Percentiles rank a stretch among this genome's conserved stretches.
phyloP scores from a whole-genome alignment of 305 asterid genomes.

The Ilex paraguariensis region DNA sequence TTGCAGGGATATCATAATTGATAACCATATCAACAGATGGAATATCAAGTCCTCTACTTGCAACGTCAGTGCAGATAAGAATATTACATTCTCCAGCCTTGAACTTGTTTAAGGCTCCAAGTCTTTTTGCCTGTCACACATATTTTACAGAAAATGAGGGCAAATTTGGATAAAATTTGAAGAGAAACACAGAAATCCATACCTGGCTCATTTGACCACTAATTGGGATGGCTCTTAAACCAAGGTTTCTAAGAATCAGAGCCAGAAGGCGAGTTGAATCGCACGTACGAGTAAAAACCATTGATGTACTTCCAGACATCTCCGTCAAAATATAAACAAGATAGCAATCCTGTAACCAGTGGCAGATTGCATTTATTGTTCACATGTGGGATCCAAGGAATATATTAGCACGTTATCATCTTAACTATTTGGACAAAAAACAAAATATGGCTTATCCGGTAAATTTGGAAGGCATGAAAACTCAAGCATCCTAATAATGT shows the following conservation, averaged over 20 bases:
- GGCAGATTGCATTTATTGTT: not conserved
- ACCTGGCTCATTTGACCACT: constrained; percentile 97
- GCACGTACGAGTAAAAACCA: constrained; percentile 95
- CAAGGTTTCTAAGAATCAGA: constrained; percentile 74
- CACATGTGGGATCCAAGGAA: too few species aligned
- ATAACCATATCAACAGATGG: constrained; percentile 90
- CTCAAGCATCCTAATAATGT: too few species aligned
- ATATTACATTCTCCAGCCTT: constrained; percentile 90
- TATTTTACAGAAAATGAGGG: constrained; percentile 6
- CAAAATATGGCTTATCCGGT: too few species aligned
- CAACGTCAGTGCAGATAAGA: constrained; percentile 84
- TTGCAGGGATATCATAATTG: constrained; percentile 84
- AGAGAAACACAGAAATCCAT: constrained; percentile 2
- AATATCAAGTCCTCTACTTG: constrained; percentile 95
- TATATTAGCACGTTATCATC: too few species aligned
- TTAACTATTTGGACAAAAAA: too few species aligned
- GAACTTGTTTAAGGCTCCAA: constrained; percentile 81
- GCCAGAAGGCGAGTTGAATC: constrained; percentile 80
- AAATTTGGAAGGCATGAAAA: too few species aligned
- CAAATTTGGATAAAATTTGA: not conserved
- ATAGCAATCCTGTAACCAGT: constrained; percentile 63
- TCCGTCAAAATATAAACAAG: constrained; percentile 82
- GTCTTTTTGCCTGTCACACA: constrained; percentile 62
- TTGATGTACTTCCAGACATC: constrained; percentile 69
- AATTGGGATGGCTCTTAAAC: constrained; percentile 79